Conservation (phyloP, 225 moss, liverwort and hornwort genomes). For the Marchantia paleacea region DNA sequence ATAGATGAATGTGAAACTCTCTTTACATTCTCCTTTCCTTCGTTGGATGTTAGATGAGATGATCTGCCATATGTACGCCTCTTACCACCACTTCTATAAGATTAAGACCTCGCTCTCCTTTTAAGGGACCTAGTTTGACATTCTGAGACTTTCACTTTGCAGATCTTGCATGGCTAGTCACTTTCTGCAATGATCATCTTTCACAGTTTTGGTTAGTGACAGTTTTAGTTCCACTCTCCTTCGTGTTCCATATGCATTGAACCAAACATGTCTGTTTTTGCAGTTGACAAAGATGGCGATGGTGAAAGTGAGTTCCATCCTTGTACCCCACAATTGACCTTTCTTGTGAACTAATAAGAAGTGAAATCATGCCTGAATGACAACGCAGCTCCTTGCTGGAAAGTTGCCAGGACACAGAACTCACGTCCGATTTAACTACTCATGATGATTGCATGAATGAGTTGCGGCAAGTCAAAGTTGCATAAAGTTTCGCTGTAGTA, state of each 20-base stretch:
- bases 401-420: neutral
- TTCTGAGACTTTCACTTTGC: neutral
- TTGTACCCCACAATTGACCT: neutral
- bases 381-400: no score
- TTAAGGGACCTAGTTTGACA: neutral
- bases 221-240: neutral
- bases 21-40: neutral
- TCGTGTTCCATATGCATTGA: neutral
- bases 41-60: neutral
- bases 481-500: neutral
- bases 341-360: no score
- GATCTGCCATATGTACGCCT: neutral
- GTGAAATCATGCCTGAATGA: neutral
- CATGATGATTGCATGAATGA: neutral
- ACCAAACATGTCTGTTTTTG: slow-evolving; percentile 4
- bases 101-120: neutral
- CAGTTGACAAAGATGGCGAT: slow-evolving; percentile 85
- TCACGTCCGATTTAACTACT: neutral
- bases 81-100: neutral
- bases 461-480: neutral
- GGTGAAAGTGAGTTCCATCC: slow-evolving; percentile 55
- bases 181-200: neutral
- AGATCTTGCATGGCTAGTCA: neutral
- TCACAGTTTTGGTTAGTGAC: no score
- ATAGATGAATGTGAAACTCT: slow-evolving; percentile 60